These are phyloP conservation scores for Raphanus sativus DNA, from an alignment of 345 rosid genomes.

Conservation along the genomic window DNA sequence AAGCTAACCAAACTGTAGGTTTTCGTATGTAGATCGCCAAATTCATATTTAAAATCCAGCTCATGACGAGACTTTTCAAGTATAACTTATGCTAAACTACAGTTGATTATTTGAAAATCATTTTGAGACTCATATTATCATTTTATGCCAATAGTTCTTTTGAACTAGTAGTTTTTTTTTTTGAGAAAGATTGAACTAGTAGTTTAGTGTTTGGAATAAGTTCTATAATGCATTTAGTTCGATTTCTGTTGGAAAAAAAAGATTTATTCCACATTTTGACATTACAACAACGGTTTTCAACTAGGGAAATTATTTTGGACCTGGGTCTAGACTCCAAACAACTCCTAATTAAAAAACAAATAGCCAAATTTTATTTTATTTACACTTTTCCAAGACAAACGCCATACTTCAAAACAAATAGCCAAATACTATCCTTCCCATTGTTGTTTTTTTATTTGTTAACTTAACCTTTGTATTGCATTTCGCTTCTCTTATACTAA, in stretches of 20 bases:
- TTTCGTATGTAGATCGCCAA: not conserved
- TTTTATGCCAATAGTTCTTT: not conserved
- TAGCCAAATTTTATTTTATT: not conserved
- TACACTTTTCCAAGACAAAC: not conserved
- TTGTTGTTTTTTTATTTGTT: not conserved
- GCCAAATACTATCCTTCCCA: not conserved
- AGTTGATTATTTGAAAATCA: not conserved
- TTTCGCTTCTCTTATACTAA: not conserved
- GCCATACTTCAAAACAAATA: not conserved
- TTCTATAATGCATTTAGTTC: too few relatives aligned
- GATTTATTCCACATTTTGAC: too few relatives aligned
- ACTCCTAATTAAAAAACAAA: too few relatives aligned
- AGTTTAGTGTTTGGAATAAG: too few relatives aligned
- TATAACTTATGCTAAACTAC: not conserved
- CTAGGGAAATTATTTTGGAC: too few relatives aligned
- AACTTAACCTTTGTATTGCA: not conserved
- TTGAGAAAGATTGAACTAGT: not conserved
- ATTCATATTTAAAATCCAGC: not conserved
- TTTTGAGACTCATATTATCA: not conserved
- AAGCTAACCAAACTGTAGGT: slow-evolving; percentile 14
- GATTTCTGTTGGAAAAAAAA: too few relatives aligned
- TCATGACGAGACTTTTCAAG: not conserved
- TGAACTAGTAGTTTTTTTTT: not conserved
- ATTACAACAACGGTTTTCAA: too few relatives aligned
- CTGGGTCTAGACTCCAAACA: too few relatives aligned